Evolutionary conservation across 163 green algal genomes (phyloP), one percentile per base, ranked within the genome.

Genomic region (Chlamydomonas reinhardtii): DNA sequence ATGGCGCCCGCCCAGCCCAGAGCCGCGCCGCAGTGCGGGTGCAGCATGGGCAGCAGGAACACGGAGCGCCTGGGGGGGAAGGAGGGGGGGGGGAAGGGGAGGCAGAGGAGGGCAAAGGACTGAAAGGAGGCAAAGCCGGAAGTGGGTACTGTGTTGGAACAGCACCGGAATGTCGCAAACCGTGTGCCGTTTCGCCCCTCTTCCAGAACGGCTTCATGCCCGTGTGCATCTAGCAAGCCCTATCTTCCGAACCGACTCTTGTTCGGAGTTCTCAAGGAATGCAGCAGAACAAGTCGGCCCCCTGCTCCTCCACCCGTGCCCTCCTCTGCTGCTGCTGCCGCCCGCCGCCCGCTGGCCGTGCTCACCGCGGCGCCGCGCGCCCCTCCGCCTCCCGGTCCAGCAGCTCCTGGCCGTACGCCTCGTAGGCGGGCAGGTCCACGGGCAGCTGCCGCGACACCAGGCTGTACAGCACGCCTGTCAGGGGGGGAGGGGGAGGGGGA

Each of bases 11-110:
- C 74, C 81, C 81, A 86, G 27, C 2, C 22, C 70, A 80, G 25
- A 9, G 79, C 68, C 9, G 79, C 79, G 32, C 79, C 68, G 52
- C 79, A 85, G 37, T 61, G 52, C 11, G 79, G 79, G 79, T 85
- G 79, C 43, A 77, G 48, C 48, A 85, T 1, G 2, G 79, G 79
- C 48, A 77, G 54, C 31, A 56, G 31, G 25, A 85, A 59, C 32
- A 77, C 19, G 39, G 66, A 76, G 37, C 68, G 69, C 34, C 79
- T 85, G 75, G 17, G 48, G 48, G 19, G 14, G 48, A 14, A 29
- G 48, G 43, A 32, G 48, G 73, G 2, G 48, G 2, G 48, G 73
- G 29, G 43, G 25, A 43, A 19, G 73, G 25, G 2, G 20, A 4
- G 19, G 34, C 24, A 61, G 59, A 9, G 35, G 16, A 27, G 32